Base-by-base conservation (phyloP, 2,329 filamentous ascomycete genomes). In the Trichophyton mentagrophytes region DNA sequence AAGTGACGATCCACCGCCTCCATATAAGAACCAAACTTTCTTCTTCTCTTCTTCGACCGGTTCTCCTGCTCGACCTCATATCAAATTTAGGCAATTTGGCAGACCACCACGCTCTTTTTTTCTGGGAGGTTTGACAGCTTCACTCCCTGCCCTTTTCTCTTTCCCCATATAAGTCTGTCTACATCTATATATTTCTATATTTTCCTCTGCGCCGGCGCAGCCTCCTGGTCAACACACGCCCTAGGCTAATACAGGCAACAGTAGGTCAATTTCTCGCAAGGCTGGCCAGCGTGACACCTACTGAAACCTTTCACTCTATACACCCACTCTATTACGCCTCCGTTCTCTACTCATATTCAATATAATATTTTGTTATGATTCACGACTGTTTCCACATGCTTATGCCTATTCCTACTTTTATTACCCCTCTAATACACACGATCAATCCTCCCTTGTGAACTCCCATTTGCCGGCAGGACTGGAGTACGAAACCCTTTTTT, bases 21-120 rank as follows among this genome's bases (percentile, higher is more conserved):
- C 47, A 51, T 51, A 51, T 51, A 51, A 51, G 47, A 51, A 25
- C 20, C 47, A 51, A 51, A 51, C 47, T 51, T 30, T 51, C 47
- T 51, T 27, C 27, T 30, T 30, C 27, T 51, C 47, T 25, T 51
- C 15, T 51, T 27, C 47, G 13, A 51, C 47, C 47, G 6, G 47
- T 22, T 51, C 47, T 51, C 20, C 27, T 25, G 9, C 22, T 51
- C 20, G 22, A 51, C 20, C 27, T 51, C 27, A 20, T 51, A 30
- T 30, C 8, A 22, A 51, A 25, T 22, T 30, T 25, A 3, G 3
- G 22, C 20, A 30, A 51, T 30, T 22, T 27, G 47, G 47, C n/a
- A 51, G 47, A 27, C 47, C 5, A 20, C 13, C 27, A 51, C 47
- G 6, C 20, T 30, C 25, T 17, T 46, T n/a, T n/a, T 46, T 46